These are phyloP conservation scores for Wickerhamomyces tratensis DNA, from an alignment of 805 yeast species.

Conservation along the genomic window DNA sequence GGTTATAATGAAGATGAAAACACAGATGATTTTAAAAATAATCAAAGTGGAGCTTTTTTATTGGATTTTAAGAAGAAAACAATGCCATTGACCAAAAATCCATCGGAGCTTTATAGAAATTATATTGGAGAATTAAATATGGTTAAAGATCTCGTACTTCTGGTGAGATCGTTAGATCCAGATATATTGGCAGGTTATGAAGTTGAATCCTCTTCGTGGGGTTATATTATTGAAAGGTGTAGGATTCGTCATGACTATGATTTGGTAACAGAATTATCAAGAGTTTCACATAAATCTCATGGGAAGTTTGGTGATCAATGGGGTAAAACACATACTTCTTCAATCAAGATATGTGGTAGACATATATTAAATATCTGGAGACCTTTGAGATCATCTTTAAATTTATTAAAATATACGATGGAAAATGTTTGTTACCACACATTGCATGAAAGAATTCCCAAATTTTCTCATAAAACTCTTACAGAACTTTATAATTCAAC, in stretches of 20 bases:
- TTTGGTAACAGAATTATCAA: slow-evolving; percentile 47
- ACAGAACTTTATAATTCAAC: slow-evolving; percentile 33
- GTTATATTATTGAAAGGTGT: slow-evolving; percentile 68
- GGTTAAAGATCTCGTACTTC: slow-evolving; percentile 41
- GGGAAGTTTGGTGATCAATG: slow-evolving; percentile 55
- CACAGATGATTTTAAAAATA: slow-evolving; percentile 20
- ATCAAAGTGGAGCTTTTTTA: slow-evolving; percentile 28
- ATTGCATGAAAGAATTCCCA: slow-evolving; percentile 61
- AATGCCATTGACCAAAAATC: slow-evolving; percentile 1
- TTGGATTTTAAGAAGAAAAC: slow-evolving; percentile 11
- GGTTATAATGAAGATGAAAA: slow-evolving; percentile 20
- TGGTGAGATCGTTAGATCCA: slow-evolving; percentile 66
- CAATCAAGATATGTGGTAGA: slow-evolving; percentile 63
- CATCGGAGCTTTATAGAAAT: not conserved
- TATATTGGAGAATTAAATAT: slow-evolving; percentile 43
- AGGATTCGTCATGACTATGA: slow-evolving; percentile 36
- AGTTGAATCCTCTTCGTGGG: slow-evolving; percentile 78
- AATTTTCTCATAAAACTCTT: slow-evolving; percentile 37
- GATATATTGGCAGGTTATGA: slow-evolving; percentile 86
- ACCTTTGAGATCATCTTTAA: slow-evolving; percentile 49
- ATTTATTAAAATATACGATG: slow-evolving; percentile 56
- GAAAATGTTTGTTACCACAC: slow-evolving; percentile 69
- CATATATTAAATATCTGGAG: slow-evolving; percentile 87
- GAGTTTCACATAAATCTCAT: slow-evolving; percentile 40
- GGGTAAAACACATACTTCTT: slow-evolving; percentile 77